Evolutionary conservation across 2,329 filamentous ascomycete genomes (phyloP).

Genomic region (Ceratocystis lukuohia): DNA sequence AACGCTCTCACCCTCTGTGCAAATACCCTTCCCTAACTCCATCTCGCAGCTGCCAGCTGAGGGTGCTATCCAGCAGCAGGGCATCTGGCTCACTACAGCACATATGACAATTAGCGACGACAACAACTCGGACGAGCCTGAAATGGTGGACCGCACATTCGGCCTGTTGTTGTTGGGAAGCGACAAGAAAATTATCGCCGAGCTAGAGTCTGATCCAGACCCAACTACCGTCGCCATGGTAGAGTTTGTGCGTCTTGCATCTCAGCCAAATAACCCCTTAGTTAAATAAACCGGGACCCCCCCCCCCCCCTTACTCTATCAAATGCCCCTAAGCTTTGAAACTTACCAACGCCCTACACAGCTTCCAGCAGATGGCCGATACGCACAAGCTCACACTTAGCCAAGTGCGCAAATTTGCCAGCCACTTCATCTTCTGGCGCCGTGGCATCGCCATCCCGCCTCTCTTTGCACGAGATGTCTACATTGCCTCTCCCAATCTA

Average conservation of each 20-base stretch:
- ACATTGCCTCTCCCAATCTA: conserved; percentile 83
- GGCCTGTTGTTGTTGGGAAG: conserved; percentile 74
- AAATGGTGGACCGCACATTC: conserved; percentile 71
- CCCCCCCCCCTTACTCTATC: neutral
- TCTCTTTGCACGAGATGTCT: conserved; percentile 76
- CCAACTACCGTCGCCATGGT: conserved; percentile 65
- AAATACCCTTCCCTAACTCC: conserved; percentile 53
- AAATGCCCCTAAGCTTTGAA: neutral
- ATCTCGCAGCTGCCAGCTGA: conserved; percentile 59
- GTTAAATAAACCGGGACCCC: conserved; percentile 22
- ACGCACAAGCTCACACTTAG: conserved; percentile 59
- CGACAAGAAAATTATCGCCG: conserved; percentile 57
- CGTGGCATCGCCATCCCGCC: conserved; percentile 84
- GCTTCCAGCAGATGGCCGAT: conserved; percentile 56
- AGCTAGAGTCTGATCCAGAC: conserved; percentile 64
- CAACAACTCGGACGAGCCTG: conserved; percentile 48
- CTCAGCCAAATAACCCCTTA: conserved; percentile 51
- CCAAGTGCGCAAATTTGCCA: conserved; percentile 75
- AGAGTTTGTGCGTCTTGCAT: conserved; percentile 61
- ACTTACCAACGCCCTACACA: conserved; percentile 21
- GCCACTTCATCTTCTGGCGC: conserved; percentile 92
- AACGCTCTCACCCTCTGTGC: conserved; percentile 46
- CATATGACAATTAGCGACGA: conserved; percentile 59
- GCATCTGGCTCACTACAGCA: conserved; percentile 77
- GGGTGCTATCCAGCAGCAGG: conserved; percentile 54